Conservation (phyloP, 2,329 filamentous ascomycete genomes). For the Corniculantispora saksenae region DNA sequence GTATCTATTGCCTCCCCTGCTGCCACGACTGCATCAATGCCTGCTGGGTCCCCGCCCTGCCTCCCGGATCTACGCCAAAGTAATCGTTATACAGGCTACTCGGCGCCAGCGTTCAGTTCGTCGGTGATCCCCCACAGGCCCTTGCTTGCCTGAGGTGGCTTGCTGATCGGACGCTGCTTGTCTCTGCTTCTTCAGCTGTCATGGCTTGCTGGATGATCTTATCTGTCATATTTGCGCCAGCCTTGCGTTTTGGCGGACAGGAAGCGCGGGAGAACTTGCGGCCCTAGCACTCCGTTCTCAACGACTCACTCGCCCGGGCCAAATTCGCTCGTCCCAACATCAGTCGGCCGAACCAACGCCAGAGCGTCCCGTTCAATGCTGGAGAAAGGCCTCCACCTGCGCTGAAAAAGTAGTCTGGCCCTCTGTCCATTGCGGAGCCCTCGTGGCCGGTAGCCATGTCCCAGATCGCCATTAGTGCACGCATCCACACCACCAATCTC, state of each 20-base stretch:
- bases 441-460: conserved; percentile 17
- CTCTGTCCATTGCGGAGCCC: conserved; percentile 12
- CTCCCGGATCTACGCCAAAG: conserved; percentile 9
- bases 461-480: conserved; percentile 18
- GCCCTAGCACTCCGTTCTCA: neutral
- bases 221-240: neutral
- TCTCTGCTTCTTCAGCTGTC: neutral
- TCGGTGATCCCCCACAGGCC: conserved; percentile 7
- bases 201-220: neutral
- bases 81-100: neutral
- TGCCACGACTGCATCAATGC: neutral
- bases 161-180: conserved; percentile 7
- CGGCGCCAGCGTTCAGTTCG: neutral
- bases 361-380: conserved; percentile 1
- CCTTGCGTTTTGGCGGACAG: neutral
- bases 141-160: conserved; percentile 9
- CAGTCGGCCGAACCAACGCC: conserved; percentile 7
- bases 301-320: neutral
- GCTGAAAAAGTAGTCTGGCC: conserved; percentile 11
- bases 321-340: conserved; percentile 5
- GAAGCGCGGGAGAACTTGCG: conserved; percentile 2
- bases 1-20: neutral
- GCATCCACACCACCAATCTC: conserved; percentile 12
- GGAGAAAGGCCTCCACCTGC: conserved; percentile 2
- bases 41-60: neutral